Evolutionary conservation across 2,329 filamentous ascomycete species (phyloP), one percentile per base, ranked within the genome.

Genomic region (Scopulariopsis brevicaulis): DNA sequence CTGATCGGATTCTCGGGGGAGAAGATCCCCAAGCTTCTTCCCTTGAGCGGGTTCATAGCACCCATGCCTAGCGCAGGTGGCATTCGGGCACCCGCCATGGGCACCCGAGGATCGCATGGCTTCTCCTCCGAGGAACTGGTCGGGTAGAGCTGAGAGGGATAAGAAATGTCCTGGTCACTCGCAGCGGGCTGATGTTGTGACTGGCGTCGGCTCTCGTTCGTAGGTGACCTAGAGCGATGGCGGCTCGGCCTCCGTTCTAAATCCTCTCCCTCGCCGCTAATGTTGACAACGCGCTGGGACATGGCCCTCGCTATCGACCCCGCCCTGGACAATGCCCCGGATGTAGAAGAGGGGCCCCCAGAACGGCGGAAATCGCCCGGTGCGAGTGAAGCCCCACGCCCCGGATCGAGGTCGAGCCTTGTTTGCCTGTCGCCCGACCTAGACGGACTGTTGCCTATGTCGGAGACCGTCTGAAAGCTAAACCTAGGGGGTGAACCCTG

Each of bases 221-320:
- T 80, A 64, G 73, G 77, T 64, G 74, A 85, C 64, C 69, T 82
- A 69, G 73, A 86, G 69, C 74, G 85, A 69, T 75, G 85, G 75
- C 76, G 74, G 54, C 83, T 78, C 50, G 83, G 78, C 56, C 82
- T 84, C 61, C 87, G 84, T 68, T 96, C 90, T 18, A 92, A 78
- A 22, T 89, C 75, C 64, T 96, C 90, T 4, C 86, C 87, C 66
- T 97, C 94, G 68, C 96, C 96, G 72, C 91, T 96, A 65, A 99
- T 82, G 67, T 97, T 97, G 67, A 99, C 94, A 58, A 99, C 92
- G 75, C 94, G 90, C 74, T 96, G 92, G 35, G 95, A 97, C 84
- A 99, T 96, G 61, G 84, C 84, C 63, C 87, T 82, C 71, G 92
- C 83, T 64, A 91, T 89, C 10, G 87, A 89, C 52, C 87, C 83